phyloP scores from a whole-genome alignment of 139 green algal species.

The Tetradesmus obliquus region DNA sequence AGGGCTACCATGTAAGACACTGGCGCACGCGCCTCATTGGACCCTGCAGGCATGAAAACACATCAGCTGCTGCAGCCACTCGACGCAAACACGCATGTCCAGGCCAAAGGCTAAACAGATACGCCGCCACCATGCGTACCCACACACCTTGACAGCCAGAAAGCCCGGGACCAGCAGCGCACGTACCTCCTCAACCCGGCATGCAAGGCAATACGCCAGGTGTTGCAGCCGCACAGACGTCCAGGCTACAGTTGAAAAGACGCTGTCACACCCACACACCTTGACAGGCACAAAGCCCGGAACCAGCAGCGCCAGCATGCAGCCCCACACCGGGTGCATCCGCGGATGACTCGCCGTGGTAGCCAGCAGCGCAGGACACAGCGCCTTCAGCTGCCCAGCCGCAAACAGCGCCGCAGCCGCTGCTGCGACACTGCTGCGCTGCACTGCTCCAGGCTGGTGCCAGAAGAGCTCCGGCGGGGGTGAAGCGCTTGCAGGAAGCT shows the following conservation, averaged over 20 bases:
- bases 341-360: slow-evolving; percentile 65
- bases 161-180: not conserved
- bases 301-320: slow-evolving; percentile 77
- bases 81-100: too few relatives aligned
- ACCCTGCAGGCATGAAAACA: too few relatives aligned
- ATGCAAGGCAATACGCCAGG: too few relatives aligned
- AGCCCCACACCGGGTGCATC: slow-evolving; percentile 78
- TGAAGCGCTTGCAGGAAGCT: not conserved
- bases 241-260: too few relatives aligned
- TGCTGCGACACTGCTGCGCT: slow-evolving; percentile 37
- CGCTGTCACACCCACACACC: too few relatives aligned
- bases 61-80: too few relatives aligned
- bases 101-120: too few relatives aligned
- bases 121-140: too few relatives aligned
- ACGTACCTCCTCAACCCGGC: too few relatives aligned
- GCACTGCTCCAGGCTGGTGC: slow-evolving; percentile 7
- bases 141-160: not conserved
- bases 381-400: slow-evolving; percentile 53
- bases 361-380: slow-evolving; percentile 62
- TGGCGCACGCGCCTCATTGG: too few relatives aligned
- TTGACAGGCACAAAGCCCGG: slow-evolving; percentile 64
- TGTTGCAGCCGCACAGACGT: too few relatives aligned
- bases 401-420: slow-evolving; percentile 65
- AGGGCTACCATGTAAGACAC: too few relatives aligned
- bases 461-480: slow-evolving; percentile 53